A percentile compares a stretch with the other conserved stretches of the same genome.
Evolutionary conservation across 2,329 filamentous ascomycete genomes (phyloP).

Genomic region (Talaromyces sp.): DNA sequence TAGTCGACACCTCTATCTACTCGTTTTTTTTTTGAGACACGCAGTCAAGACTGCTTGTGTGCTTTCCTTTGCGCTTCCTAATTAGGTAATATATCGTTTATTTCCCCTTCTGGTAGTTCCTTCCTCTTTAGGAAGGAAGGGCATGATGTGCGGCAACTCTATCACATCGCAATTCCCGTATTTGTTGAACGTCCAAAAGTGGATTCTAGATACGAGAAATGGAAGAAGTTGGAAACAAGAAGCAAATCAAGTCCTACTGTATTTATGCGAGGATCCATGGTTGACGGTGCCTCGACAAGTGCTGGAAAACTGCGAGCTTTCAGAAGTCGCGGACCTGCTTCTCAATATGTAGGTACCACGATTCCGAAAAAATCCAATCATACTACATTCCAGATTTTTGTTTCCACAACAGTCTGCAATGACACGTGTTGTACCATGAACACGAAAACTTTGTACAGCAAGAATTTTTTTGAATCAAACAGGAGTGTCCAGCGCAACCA

Average conservation of each 20-base stretch:
- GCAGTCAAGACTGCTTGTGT: neutral
- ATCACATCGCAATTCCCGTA: neutral
- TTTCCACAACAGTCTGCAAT: neutral
- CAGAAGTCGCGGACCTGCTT: neutral
- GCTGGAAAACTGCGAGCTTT: neutral
- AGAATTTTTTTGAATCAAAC: neutral
- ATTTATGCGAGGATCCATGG: neutral
- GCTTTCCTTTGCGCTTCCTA: neutral
- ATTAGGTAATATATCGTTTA: neutral
- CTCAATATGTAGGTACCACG: neutral
- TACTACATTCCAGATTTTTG: neutral
- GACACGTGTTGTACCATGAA: neutral
- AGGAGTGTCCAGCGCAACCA: neutral
- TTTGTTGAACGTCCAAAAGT: constrained; percentile 18
- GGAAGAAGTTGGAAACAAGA: neutral
- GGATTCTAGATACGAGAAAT: constrained; percentile 21
- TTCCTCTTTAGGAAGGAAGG: neutral
- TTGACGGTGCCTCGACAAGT: neutral
- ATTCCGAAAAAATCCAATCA: neutral
- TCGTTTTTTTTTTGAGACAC: neutral
- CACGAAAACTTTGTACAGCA: neutral
- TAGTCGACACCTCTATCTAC: neutral
- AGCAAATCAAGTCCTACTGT: neutral
- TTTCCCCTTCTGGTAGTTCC: neutral
- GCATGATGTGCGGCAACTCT: neutral